Base-by-base conservation (phyloP, 73 alveolate species). In the Paramecium bursaria region DNA sequence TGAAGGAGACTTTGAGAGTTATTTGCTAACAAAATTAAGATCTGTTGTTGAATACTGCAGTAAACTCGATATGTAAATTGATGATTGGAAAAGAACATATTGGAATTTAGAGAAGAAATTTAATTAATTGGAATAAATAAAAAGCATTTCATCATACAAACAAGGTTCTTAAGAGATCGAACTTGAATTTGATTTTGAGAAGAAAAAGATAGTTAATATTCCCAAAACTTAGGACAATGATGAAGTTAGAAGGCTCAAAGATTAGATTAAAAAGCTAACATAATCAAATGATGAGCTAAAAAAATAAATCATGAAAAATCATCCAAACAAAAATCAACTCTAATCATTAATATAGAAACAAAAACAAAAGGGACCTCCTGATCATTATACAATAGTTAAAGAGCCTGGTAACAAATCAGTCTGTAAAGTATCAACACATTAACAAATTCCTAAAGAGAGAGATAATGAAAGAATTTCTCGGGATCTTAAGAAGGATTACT, bases 71-170 rank as follows among this genome's bases (percentile, higher is more conserved):
- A 30, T 67, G 21, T 53, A 67, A 39, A 4, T 67, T 2, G 82
- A 67, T 33, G 82, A 67, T 67, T 67, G 82, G 82, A 67, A 67
- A 39, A 11, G 82, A 57, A 67, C 33, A 21, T 67, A 67, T 42
- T 67, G 82, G 82, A 42, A 21, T 15, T 42, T 67, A 10, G 82
- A 67, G 61, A 67, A 67, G 46, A 67, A 35, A 67, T 39, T 57
- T 17, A 57, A 57, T 57, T 14, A 67, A 13, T 39, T 42, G 19
- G 17, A 25, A 14, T 67, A 39, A 17, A 21, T 39, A 42, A 7
- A 35, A 21, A 39, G 19, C 21, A 57, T 39, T n/a, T 39, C 33
- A n/a, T 17, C 22, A 67, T 29, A 39, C 19, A 57, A 57, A 50
- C 33, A 57, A 25, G 82, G 55, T 3, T 31, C 60, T 15, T 53